phyloP scores from a whole-genome alignment of 768 basidiomycete species.

The Termitomyces sp. region DNA sequence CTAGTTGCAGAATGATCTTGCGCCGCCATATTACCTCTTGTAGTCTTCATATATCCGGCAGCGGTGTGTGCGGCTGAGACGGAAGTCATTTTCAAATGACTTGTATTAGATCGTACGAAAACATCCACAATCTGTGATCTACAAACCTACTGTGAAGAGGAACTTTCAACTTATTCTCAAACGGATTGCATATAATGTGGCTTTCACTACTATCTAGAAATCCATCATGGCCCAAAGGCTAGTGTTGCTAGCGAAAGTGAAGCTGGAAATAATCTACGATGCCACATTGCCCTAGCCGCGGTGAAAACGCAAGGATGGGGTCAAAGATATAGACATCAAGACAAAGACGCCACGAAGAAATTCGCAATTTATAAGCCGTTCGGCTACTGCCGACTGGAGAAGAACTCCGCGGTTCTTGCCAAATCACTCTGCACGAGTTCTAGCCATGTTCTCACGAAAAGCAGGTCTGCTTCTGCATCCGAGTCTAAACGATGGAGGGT shows the following conservation, averaged over 20 bases:
- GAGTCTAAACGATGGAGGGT: background rate
- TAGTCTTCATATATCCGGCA: no score
- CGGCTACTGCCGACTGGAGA: constrained; percentile 14
- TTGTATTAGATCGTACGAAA: no score
- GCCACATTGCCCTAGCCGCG: constrained; percentile 28
- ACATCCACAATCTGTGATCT: no score
- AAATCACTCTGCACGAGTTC: background rate
- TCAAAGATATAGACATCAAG: constrained; percentile 16
- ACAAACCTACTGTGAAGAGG: no score
- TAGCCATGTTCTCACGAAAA: background rate
- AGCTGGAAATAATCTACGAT: constrained; percentile 52
- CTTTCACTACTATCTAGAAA: constrained; percentile 77
- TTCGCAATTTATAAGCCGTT: background rate
- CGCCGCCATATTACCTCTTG: no score
- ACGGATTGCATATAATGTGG: constrained; percentile 33
- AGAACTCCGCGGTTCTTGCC: constrained; percentile 1
- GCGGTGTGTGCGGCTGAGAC: no score
- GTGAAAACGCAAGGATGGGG: constrained; percentile 23
- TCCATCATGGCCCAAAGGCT: constrained; percentile 61
- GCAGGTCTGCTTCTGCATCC: background rate
- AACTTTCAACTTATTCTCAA: background rate
- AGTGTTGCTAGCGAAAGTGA: constrained; percentile 78
- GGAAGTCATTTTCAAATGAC: no score
- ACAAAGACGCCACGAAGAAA: background rate
- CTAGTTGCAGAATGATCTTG: no score